phyloP scores from a whole-genome alignment of 2,329 filamentous ascomycete species.

The Aspergillus fischeri region DNA sequence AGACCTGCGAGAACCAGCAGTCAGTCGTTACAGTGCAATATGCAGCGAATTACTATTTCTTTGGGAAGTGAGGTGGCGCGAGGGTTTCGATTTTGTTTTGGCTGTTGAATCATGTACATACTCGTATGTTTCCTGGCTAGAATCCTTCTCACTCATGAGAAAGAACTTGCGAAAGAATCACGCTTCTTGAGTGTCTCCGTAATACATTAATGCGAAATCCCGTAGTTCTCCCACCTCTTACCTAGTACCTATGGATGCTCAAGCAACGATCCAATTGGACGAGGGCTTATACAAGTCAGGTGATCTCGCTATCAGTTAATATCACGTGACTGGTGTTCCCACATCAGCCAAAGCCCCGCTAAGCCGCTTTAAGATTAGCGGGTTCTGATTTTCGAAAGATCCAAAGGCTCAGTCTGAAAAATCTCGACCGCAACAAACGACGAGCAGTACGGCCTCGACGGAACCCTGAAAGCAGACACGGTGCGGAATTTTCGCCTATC shows the following conservation, averaged over 20 bases:
- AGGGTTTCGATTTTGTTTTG: background rate
- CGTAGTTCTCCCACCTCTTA: background rate
- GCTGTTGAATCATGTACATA: constrained; percentile 1
- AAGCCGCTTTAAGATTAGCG: constrained; percentile 26
- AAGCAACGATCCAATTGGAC: constrained; percentile 8
- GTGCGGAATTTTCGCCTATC: constrained; percentile 20
- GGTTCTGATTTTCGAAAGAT: constrained; percentile 39
- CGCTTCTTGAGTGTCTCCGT: background rate
- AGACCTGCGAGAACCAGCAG: constrained; percentile 64
- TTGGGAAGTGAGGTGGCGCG: constrained; percentile 21
- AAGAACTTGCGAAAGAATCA: background rate
- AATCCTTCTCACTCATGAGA: background rate
- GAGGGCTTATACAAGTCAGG: constrained; percentile 25
- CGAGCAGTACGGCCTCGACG: constrained; percentile 33
- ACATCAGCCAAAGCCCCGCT: constrained; percentile 19
- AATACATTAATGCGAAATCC: constrained; percentile 9
- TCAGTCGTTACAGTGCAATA: constrained; percentile 71
- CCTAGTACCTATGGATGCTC: background rate
- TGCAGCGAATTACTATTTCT: constrained; percentile 73
- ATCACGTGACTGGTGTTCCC: constrained; percentile 22
- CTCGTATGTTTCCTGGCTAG: background rate
- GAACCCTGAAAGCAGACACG: constrained; percentile 25
- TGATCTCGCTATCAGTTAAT: constrained; percentile 21
- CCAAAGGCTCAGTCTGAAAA: constrained; percentile 34
- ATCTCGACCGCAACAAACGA: constrained; percentile 38